These are phyloP conservation scores for Candida odintsovae DNA, from an alignment of 805 yeast species.

Conservation along the genomic window DNA sequence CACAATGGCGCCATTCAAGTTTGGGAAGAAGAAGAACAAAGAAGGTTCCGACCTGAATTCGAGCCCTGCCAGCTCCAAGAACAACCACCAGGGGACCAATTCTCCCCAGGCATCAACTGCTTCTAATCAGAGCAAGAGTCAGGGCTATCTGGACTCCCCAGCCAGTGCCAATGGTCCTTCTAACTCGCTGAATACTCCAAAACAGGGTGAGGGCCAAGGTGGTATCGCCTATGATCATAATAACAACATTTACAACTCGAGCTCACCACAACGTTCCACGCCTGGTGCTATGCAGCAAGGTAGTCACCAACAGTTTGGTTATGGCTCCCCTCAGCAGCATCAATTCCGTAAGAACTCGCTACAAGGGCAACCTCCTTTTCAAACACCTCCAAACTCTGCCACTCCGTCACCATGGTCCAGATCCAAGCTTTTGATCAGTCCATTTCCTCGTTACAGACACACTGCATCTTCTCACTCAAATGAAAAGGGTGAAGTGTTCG, in stretches of 20 bases:
- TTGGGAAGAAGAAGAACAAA: conserved; percentile 42
- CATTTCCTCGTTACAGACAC: conserved; percentile 94
- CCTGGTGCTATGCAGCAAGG: not conserved
- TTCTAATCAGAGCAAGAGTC: conserved; percentile 8
- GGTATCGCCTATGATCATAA: conserved; percentile 18
- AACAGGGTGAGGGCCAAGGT: conserved; percentile 3
- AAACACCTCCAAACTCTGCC: conserved; percentile 2
- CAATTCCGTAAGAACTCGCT: conserved; percentile 6
- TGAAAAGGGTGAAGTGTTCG: conserved; percentile 72
- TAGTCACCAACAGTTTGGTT: not conserved
- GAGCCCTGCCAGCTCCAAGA: conserved; percentile 14
- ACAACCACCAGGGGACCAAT: conserved; percentile 7
- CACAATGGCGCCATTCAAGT: conserved; percentile 52
- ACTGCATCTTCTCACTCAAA: conserved; percentile 74
- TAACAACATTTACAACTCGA: conserved; percentile 18
- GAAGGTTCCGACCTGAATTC: conserved; percentile 16
- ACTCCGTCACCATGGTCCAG: conserved; percentile 58
- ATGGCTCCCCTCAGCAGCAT: conserved; percentile 6
- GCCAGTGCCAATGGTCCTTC: conserved; percentile 6
- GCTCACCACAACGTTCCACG: conserved; percentile 18
- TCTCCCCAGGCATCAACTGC: conserved; percentile 23
- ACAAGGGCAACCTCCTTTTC: conserved; percentile 21
- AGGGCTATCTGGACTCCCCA: conserved; percentile 6
- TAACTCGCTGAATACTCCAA: conserved; percentile 4
- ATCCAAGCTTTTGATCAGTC: conserved; percentile 61